Evolutionary conservation across 2,329 filamentous ascomycete genomes (phyloP).

Genomic region (Hypoxylon sp.): DNA sequence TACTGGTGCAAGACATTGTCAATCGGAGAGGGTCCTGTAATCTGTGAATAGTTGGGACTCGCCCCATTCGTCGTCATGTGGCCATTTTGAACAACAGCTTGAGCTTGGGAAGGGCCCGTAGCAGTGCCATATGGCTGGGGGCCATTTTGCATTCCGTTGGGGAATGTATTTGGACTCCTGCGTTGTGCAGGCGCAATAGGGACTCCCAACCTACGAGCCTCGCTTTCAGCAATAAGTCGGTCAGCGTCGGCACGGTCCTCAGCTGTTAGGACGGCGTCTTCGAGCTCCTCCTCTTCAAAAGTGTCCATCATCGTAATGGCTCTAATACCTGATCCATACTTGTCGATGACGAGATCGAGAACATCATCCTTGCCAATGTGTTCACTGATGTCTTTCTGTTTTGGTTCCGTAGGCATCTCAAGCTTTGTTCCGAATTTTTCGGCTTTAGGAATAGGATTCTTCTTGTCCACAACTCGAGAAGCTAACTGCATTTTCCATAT

Average conservation of each 20-base stretch:
- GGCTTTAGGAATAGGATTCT: slow-evolving; percentile 79
- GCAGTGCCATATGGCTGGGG: background rate
- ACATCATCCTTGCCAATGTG: slow-evolving; percentile 75
- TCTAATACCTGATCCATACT: slow-evolving; percentile 60
- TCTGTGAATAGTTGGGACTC: background rate
- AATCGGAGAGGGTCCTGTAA: background rate
- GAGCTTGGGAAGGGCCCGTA: background rate
- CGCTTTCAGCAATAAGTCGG: slow-evolving; percentile 52
- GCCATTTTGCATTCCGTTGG: background rate
- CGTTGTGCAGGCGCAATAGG: background rate
- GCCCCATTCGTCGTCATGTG: background rate
- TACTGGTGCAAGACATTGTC: slow-evolving; percentile 5
- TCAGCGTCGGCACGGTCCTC: slow-evolving; percentile 73
- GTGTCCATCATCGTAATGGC: slow-evolving; percentile 78
- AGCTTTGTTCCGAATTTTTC: slow-evolving; percentile 71
- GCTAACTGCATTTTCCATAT: slow-evolving; percentile 88
- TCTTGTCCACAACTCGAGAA: slow-evolving; percentile 85
- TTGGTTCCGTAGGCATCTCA: slow-evolving; percentile 68
- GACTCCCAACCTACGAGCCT: slow-evolving; percentile 44
- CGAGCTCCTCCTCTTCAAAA: slow-evolving; percentile 78
- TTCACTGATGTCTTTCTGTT: slow-evolving; percentile 65
- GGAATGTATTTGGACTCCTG: background rate
- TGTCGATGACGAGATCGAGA: slow-evolving; percentile 64
- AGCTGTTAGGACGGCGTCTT: slow-evolving; percentile 67
- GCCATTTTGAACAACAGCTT: background rate